A percentile compares a stretch with the other conserved stretches of the same genome.
phyloP scores from a whole-genome alignment of 768 basidiomycete genomes.

The Termitomyces titanicus region DNA sequence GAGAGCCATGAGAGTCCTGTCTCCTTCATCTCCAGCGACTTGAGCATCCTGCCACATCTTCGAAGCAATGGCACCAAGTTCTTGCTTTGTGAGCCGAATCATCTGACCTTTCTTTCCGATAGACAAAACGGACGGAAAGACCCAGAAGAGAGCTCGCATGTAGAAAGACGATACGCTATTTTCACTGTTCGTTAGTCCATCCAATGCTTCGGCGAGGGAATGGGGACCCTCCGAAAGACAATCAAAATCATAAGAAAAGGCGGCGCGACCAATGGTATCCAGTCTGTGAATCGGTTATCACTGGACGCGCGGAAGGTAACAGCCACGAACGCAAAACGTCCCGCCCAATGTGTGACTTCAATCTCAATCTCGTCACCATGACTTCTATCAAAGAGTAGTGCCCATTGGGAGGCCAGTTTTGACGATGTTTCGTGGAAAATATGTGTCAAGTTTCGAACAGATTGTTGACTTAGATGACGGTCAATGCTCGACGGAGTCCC shows the following conservation, averaged over 20 bases:
- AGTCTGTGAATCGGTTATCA: slow-evolving; percentile 32
- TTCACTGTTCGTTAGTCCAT: slow-evolving; percentile 59
- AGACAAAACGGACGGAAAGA: slow-evolving; percentile 50
- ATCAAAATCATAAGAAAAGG: slow-evolving; percentile 59
- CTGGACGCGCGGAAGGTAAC: neutral
- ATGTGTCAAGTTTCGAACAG: slow-evolving; percentile 45
- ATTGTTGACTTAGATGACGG: slow-evolving; percentile 37
- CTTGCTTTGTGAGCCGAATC: slow-evolving; percentile 50
- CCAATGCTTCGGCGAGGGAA: slow-evolving; percentile 47
- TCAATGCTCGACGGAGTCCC: neutral
- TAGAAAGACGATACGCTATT: slow-evolving; percentile 57
- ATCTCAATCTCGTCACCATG: slow-evolving; percentile 39
- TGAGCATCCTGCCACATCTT: slow-evolving; percentile 56
- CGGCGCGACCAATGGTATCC: slow-evolving; percentile 58
- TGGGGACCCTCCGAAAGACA: slow-evolving; percentile 49
- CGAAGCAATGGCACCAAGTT: slow-evolving; percentile 48
- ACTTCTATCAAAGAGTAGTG: slow-evolving; percentile 38
- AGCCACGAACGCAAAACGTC: slow-evolving; percentile 51
- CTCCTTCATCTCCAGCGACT: slow-evolving; percentile 36
- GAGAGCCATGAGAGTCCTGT: slow-evolving; percentile 47
- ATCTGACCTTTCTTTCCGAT: slow-evolving; percentile 57
- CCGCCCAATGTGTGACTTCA: slow-evolving; percentile 56
- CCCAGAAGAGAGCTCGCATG: slow-evolving; percentile 61
- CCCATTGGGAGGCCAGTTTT: slow-evolving; percentile 52
- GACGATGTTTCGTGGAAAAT: slow-evolving; percentile 55